Conservation (phyloP, 2,329 filamentous ascomycete genomes). For the Diaporthe ilicicola region DNA sequence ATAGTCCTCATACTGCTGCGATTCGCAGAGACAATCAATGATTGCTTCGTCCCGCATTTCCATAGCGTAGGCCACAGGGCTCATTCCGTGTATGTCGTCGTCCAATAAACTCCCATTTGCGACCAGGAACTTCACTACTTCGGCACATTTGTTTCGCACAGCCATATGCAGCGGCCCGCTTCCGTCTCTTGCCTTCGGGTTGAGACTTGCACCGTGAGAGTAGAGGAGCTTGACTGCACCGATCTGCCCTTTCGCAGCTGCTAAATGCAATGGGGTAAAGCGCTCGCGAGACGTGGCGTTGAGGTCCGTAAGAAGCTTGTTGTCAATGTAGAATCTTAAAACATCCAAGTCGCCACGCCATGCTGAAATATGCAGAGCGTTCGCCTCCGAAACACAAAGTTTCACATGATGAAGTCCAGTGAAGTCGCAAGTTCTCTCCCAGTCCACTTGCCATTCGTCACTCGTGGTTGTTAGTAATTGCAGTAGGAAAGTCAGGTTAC, state of each 20-base stretch:
- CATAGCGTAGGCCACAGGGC: neutral
- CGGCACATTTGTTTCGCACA: neutral
- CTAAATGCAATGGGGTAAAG: neutral
- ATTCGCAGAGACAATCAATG: neutral
- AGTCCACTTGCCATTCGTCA: neutral
- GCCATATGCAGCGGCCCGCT: neutral
- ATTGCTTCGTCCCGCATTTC: neutral
- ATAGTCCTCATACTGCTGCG: neutral
- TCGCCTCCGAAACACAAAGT: rapidly evolving
- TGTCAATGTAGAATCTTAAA: neutral
- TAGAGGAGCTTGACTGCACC: neutral
- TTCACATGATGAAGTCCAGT: rapidly evolving
- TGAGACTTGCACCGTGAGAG: neutral
- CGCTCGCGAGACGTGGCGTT: neutral
- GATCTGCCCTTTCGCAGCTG: neutral
- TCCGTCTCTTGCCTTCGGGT: neutral
- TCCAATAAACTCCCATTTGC: neutral
- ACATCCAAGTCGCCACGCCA: neutral
- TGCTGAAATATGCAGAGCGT: neutral
- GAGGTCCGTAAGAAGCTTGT: neutral
- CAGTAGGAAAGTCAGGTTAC: neutral
- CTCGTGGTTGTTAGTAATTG: neutral
- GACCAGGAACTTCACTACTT: neutral
- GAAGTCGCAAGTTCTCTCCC: neutral
- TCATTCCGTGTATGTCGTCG: neutral